Base-by-base conservation (phyloP, 345 rosid species). In the Arabidopsis arenosa region DNA sequence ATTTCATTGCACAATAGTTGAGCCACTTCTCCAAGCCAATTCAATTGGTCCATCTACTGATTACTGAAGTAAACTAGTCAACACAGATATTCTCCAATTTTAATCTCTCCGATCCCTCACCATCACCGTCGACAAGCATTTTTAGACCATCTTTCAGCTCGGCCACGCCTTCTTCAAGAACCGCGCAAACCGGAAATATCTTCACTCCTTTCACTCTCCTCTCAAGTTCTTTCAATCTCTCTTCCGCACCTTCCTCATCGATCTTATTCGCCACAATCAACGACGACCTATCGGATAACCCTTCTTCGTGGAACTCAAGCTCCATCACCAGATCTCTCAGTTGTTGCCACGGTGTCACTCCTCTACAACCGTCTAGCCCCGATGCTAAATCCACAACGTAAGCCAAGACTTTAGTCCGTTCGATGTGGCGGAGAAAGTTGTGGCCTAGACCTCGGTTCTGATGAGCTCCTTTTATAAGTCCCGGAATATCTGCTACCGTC, bases 401-500 rank as follows among this genome's bases (percentile, higher is more conserved):
- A 7, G 96, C 98, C 73, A 94, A 75, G 70, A 94, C 97, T 84
- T 90, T 87, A 1, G 98, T 90, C n/a, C 98, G 85, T 73, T 94
- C 96, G 26, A 94, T 90, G 86, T 94, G 98, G 6, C 97, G 88
- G 32, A 92, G 81, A 73, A 94, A 94, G 47, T 96, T 88, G 26
- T 94, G 97, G 39, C 98, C 98, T 45, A 94, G 87, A 11, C 98
- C 98, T 26, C 90, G 79, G 73, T 91, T 87, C 76, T 81, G 86
- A 61, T 94, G 95, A 56, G 96, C 97, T 30, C 96, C 96, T 82
- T 86, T 89, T 75, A 94, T 88, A 26, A 94, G 93, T 58, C 98
- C 98, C 0, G 98, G 97, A 63, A 94, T 89, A 74, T 94, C 98
- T 1, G 98, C 98, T 72, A 94, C 93, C 6, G 95, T 92, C 64